Evolutionary conservation across 352 stramenopile species (phyloP), one percentile per base, ranked within the genome.

Genomic region (Globisporangium radiosum): DNA sequence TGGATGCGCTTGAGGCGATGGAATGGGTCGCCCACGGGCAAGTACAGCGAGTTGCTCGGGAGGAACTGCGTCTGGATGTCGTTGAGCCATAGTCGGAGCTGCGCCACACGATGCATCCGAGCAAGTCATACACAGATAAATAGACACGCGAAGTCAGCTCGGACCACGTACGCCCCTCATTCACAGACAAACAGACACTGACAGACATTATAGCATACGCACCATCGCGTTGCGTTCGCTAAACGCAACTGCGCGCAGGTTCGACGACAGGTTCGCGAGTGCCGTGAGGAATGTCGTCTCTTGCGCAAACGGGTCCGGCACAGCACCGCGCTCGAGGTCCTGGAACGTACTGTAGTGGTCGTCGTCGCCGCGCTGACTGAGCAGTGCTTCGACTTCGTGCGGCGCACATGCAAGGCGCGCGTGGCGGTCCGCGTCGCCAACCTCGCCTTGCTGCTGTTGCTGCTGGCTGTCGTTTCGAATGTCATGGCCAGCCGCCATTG

Each of bases 1-100:
- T 92, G 84, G 45, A 94, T 83, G 19, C 72, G 74, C 64, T 92
- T 92, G 40, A 94, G 63, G 5, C 80, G 76, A 47, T 94, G 84
- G 49, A 78, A 88, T 33, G 78, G 72, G 53, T 94, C 90, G 17
- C 81, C 81, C 9, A 92, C 80, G 3, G 84, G 84, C 2, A 94
- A 39, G 45, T 92, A 94, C 10, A 94, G 72, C 40, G 81, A 87
- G 48, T 89, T 87, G 61, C 78, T 91, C 3, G 84, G 84, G 25
- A 91, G 65, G 56, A 82, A 91, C 59, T 88, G 78, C 44, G 59
- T 56, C 50, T 90, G 68, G 19, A 93, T 63, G 47, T 93, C 81
- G 42, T 63, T 61, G 0, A 93, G 60, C 81, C 82, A 91, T 6
- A 70, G 65, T 25, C 81, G 84, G 38, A 93, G 78, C 77, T 91